Evolutionary conservation across 345 rosid genomes (phyloP), one percentile per base, ranked within the genome.

Genomic region (Triadica sebifera): DNA sequence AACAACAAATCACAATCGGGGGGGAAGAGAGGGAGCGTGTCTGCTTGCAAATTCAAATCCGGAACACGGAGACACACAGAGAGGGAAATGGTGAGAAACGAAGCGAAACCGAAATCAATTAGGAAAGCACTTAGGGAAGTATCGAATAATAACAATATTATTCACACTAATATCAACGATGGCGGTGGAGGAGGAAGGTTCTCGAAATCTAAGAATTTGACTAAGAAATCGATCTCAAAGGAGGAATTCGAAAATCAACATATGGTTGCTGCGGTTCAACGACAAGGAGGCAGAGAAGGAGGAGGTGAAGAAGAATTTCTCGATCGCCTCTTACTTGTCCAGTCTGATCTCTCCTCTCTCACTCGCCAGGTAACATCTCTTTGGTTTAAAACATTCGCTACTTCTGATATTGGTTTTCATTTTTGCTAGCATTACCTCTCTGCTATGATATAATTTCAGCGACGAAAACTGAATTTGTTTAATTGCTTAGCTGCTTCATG

Each of bases 291-390:
- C 16, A 37, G 17, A 6, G 82, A 65, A 34, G 52, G 29, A 16
- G 69, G 24, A 20, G 83, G 41, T 0, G 83, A 47, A 0, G 73
- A 75, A 7, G 88, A 56, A 8, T 69, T 80, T 46, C 83, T 90
- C 59, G 97, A 93, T 76, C 75, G 78, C 34, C 87, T 95, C 75
- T 83, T 85, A 72, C 87, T 87, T 67, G 85, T 88, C 17, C 98
- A 87, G 38, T 89, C 96, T 70, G 88, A 89, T 80, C 79, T 89
- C 22, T 81, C 89, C 29, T 76, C 85, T 79, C 53, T 89, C 73
- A 74, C 83, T 52, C 86, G 78, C 38, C 90, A 88, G 93, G 99
- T 93, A 70, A 46, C 4, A 8, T 37, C 12, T 22, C 16, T 39
- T 17, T 63, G 65, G 17, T 8, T 8, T 7, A 34, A 2, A 60